Conservation (phyloP, 2,329 filamentous ascomycete genomes). For the Xylariaceae sp. region DNA sequence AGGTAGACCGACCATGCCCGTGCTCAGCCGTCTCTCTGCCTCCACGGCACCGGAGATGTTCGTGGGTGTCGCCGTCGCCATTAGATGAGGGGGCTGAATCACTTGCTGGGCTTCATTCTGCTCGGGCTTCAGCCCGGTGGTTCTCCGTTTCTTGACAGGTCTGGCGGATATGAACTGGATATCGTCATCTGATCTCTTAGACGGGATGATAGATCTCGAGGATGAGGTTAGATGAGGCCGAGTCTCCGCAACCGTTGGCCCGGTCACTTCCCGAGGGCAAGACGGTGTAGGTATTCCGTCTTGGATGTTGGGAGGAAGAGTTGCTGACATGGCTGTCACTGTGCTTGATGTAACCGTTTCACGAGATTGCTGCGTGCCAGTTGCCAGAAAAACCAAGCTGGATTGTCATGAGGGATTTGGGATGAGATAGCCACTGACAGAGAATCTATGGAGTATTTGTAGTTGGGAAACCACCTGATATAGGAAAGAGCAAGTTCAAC, state of each 20-base stretch:
- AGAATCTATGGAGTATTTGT: conserved; percentile 11
- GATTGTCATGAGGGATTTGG: background rate
- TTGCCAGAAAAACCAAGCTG: too few species aligned
- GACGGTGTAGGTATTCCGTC: too few species aligned
- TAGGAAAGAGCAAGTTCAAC: too few species aligned
- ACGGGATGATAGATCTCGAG: background rate
- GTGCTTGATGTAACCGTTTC: too few species aligned
- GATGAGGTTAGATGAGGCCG: too few species aligned
- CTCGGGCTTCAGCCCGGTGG: conserved; percentile 11
- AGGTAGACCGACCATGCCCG: conserved; percentile 23
- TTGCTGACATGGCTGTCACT: too few species aligned
- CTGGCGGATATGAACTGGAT: conserved; percentile 37
- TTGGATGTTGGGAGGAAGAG: too few species aligned
- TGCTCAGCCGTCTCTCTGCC: conserved; percentile 23
- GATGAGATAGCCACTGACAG: conserved; percentile 1
- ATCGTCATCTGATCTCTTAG: conserved; percentile 26
- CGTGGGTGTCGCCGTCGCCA: conserved; percentile 1
- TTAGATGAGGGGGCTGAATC: background rate
- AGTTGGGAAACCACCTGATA: too few species aligned
- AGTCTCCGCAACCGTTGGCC: too few species aligned
- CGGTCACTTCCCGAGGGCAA: too few species aligned
- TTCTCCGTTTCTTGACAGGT: conserved; percentile 32
- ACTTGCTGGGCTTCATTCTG: background rate
- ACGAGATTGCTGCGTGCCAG: too few species aligned
- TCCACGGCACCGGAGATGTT: conserved; percentile 10